phyloP scores from a whole-genome alignment of 305 asterid genomes.

The Fraxinus nigra region DNA sequence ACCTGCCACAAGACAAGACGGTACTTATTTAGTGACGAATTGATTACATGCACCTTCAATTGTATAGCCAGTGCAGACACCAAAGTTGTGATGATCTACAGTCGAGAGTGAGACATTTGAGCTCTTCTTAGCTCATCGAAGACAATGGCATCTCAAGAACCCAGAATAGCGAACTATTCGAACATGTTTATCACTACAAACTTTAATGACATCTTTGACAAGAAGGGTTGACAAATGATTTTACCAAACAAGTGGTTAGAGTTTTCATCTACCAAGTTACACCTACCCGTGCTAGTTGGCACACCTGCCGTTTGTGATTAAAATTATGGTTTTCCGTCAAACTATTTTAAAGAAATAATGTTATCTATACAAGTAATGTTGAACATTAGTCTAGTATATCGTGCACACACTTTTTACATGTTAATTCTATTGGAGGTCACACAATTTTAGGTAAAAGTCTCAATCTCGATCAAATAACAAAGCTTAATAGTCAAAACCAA shows the following conservation, averaged over 20 bases:
- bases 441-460: background rate
- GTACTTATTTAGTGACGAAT: background rate
- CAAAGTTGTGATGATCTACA: background rate
- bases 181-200: background rate
- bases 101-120: background rate
- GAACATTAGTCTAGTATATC: too few species aligned
- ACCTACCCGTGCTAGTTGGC: background rate
- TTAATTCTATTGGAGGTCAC: background rate
- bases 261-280: background rate
- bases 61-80: background rate
- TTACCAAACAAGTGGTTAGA: background rate
- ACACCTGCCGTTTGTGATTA: background rate
- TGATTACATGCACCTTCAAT: background rate
- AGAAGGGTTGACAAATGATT: background rate
- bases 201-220: background rate
- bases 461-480: background rate
- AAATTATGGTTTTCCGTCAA: too few species aligned
- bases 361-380: too few species aligned
- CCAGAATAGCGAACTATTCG: background rate
- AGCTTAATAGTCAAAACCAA: background rate
- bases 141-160: background rate
- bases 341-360: too few species aligned
- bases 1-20: slow-evolving; percentile 24
- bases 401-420: background rate
- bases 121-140: background rate